These are phyloP conservation scores for Russula lepida DNA, from an alignment of 768 basidiomycete species.

Conservation along the genomic window DNA sequence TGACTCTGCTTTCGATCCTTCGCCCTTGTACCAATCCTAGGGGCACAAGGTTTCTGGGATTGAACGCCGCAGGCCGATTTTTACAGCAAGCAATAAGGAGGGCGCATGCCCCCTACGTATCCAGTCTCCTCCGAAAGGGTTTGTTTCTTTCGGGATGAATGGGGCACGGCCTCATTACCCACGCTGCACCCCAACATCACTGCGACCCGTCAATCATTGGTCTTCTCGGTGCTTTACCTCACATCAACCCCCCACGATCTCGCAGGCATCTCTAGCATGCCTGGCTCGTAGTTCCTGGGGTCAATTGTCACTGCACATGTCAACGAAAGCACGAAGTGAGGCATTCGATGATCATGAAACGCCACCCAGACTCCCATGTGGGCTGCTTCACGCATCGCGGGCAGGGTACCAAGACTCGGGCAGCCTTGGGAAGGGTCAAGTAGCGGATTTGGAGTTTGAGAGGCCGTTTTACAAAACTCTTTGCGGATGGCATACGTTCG, in stretches of 20 bases:
- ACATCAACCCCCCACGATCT: conserved; percentile 35
- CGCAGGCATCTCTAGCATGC: conserved; percentile 18
- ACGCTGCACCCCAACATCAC: conserved; percentile 90
- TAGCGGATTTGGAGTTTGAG: conserved; percentile 41
- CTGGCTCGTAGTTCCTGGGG: not conserved
- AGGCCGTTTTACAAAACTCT: conserved; percentile 83
- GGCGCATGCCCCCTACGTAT: conserved; percentile 70
- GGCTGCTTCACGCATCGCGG: conserved; percentile 11
- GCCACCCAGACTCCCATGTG: conserved; percentile 45
- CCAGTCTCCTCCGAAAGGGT: conserved; percentile 51
- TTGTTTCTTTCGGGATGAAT: conserved; percentile 62
- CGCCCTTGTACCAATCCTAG: conserved; percentile 53
- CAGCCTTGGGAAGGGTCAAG: conserved; percentile 40
- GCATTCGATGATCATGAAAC: conserved; percentile 53
- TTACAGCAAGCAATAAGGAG: conserved; percentile 76
- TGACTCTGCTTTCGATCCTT: conserved; percentile 58
- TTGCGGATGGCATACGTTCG: conserved; percentile 86
- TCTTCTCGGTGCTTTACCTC: conserved; percentile 69
- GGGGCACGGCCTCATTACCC: conserved; percentile 83
- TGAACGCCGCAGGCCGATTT: conserved; percentile 90
- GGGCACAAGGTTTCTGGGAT: conserved; percentile 73
- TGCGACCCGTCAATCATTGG: conserved; percentile 90
- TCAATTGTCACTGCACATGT: conserved; percentile 14
- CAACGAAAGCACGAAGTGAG: conserved; percentile 30
- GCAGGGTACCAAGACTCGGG: conserved; percentile 21